Evolutionary conservation across 2,329 filamentous ascomycete genomes (phyloP).

Genomic region (Biscogniauxia sp.): DNA sequence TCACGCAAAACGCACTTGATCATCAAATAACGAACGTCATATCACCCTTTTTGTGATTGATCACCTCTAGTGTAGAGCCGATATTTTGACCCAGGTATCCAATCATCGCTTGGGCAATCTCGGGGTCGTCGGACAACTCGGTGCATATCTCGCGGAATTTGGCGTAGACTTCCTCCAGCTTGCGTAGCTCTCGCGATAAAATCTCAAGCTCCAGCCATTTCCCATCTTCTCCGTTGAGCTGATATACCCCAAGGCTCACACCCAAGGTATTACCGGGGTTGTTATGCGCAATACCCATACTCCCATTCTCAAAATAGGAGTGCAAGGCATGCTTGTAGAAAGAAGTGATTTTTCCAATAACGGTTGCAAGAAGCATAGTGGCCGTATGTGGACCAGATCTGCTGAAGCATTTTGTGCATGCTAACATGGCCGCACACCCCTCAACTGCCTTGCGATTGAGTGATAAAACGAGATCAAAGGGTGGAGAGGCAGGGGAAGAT

Average conservation of each 20-base stretch:
- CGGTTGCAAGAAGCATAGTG: slow-evolving; percentile 49
- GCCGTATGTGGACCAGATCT: slow-evolving; percentile 42
- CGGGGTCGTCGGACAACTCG: slow-evolving; percentile 39
- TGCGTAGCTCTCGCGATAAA: slow-evolving; percentile 45
- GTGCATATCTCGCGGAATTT: slow-evolving; percentile 43
- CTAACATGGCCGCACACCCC: slow-evolving; percentile 46
- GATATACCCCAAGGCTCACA: slow-evolving; percentile 44
- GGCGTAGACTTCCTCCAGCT: slow-evolving; percentile 45
- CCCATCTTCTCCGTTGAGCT: slow-evolving; percentile 44
- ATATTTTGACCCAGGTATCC: slow-evolving; percentile 44
- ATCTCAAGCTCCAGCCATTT: slow-evolving; percentile 48
- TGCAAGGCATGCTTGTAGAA: slow-evolving; percentile 44
- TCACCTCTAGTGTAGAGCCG: slow-evolving; percentile 41
- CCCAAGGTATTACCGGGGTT: slow-evolving; percentile 28
- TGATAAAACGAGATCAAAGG: slow-evolving; percentile 44
- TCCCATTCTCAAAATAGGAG: slow-evolving; percentile 37
- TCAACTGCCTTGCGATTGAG: slow-evolving; percentile 49
- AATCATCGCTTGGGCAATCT: slow-evolving; percentile 45
- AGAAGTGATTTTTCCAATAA: slow-evolving; percentile 47
- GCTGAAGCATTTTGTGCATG: slow-evolving; percentile 44
- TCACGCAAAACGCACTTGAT: background rate
- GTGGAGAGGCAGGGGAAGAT: slow-evolving; percentile 36
- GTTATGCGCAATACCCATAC: slow-evolving; percentile 15
- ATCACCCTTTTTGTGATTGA: slow-evolving; percentile 37
- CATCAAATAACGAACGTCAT: slow-evolving; percentile 24